Conservation (phyloP, 176 grass and related monocot genomes). For the Cenchrus purpureus region DNA sequence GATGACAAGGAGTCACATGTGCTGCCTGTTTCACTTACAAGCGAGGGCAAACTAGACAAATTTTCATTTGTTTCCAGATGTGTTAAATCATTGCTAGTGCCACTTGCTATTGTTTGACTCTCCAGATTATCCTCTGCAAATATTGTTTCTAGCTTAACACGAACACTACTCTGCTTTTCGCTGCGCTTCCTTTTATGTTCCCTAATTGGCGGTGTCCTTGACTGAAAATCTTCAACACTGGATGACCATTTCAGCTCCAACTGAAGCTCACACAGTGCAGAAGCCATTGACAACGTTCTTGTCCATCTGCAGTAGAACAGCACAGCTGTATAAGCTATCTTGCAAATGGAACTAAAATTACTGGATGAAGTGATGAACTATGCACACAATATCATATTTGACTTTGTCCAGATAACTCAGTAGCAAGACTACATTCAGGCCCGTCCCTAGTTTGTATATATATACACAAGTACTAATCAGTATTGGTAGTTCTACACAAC, state of each 20-base stretch:
- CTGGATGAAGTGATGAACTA: neutral
- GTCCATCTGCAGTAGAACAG: constrained; percentile 54
- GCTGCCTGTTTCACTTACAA: constrained; percentile 33
- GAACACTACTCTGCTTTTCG: constrained; percentile 21
- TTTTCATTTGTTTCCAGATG: constrained; percentile 19
- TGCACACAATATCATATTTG: neutral
- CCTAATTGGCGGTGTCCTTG: constrained; percentile 62
- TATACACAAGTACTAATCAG: no score
- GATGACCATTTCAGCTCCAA: constrained; percentile 40
- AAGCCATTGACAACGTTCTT: constrained; percentile 73
- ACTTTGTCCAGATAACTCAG: neutral
- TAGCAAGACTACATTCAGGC: neutral
- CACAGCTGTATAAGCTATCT: neutral
- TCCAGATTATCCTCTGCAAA: constrained; percentile 39
- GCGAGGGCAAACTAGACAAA: neutral
- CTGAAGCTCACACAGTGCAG: constrained; percentile 71
- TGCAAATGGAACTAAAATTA: constrained; percentile 24
- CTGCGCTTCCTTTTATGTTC: constrained; percentile 53
- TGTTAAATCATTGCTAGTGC: neutral
- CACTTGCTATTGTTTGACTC: neutral
- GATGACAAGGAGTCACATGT: neutral
- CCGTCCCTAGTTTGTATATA: no score
- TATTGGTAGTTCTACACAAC: no score
- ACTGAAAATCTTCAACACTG: constrained; percentile 37
- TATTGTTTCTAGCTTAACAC: constrained; percentile 58